Conservation (phyloP, 2,329 filamentous ascomycete species). For the Chrysoporthe puriensis region DNA sequence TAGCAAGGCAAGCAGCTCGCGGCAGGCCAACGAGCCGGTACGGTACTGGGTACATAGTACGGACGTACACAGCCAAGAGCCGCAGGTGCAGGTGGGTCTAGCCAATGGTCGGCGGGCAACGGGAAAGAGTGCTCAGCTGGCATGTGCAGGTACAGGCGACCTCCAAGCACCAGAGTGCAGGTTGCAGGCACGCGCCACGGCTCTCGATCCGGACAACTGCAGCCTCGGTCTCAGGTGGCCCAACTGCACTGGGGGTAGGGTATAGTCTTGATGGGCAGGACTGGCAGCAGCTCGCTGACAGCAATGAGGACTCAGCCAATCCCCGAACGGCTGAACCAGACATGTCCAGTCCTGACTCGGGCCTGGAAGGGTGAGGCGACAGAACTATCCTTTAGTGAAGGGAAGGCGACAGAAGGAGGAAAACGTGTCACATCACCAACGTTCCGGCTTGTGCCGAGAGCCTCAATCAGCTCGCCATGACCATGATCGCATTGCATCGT, state of each 20-base stretch:
- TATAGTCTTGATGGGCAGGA: too few species aligned
- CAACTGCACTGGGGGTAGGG: neutral
- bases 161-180: neutral
- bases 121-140: neutral
- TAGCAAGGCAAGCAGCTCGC: constrained; percentile 1
- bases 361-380: neutral
- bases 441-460: neutral
- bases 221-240: neutral
- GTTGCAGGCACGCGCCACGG: neutral
- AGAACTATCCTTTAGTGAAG: neutral
- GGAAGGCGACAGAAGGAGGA: too few species aligned
- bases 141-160: constrained; percentile 7
- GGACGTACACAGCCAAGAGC: neutral
- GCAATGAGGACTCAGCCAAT: neutral
- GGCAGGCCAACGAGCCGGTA: constrained; percentile 2
- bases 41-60: neutral
- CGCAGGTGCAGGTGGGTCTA: neutral
- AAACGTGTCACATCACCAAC: neutral
- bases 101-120: neutral
- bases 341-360: neutral
- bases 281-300: neutral
- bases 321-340: neutral
- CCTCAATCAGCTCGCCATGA: neutral
- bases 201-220: too few species aligned
- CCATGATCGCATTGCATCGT: constrained; percentile 15